Conservation (phyloP, 768 basidiomycete genomes). For the Lactifluus echinatus region DNA sequence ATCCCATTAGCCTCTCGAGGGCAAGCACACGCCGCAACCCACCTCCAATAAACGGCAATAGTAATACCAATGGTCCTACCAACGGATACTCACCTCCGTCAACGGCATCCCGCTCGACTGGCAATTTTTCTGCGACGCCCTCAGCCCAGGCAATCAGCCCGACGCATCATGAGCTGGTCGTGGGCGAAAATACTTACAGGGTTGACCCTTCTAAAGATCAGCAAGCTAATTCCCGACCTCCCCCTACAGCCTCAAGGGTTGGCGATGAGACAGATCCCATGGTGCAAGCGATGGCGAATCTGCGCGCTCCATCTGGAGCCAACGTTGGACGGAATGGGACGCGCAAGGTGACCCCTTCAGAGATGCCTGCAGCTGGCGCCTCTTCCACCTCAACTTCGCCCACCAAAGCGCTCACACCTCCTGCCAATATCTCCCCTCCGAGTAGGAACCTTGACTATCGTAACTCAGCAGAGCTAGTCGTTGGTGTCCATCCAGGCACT, state of each 20-base stretch:
- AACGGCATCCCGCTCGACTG: no score
- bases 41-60: not conserved
- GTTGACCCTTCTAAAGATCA: constrained; percentile 61
- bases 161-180: constrained; percentile 49
- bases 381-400: constrained; percentile 13
- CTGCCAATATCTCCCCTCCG: constrained; percentile 20
- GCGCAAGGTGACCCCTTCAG: constrained; percentile 20
- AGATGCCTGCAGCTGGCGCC: constrained; percentile 1
- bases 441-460: constrained; percentile 51
- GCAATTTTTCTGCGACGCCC: not conserved
- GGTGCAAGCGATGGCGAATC: constrained; percentile 31
- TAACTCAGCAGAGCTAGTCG: constrained; percentile 65
- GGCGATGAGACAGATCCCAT: constrained; percentile 33
- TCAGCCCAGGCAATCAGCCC: constrained; percentile 27
- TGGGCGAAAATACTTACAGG: constrained; percentile 57
- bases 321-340: constrained; percentile 24
- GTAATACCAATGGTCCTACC: not conserved
- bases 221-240: constrained; percentile 32
- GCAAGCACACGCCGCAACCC: constrained; percentile 19
- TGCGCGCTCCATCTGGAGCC: constrained; percentile 25
- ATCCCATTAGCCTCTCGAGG: constrained; percentile 28
- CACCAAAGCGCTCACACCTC: constrained; percentile 15
- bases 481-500: constrained; percentile 57
- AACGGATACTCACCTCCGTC: constrained; percentile 15
- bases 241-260: constrained; percentile 11